Base-by-base conservation (phyloP, 2,329 filamentous ascomycete genomes). In the Aspergillus nomiae region DNA sequence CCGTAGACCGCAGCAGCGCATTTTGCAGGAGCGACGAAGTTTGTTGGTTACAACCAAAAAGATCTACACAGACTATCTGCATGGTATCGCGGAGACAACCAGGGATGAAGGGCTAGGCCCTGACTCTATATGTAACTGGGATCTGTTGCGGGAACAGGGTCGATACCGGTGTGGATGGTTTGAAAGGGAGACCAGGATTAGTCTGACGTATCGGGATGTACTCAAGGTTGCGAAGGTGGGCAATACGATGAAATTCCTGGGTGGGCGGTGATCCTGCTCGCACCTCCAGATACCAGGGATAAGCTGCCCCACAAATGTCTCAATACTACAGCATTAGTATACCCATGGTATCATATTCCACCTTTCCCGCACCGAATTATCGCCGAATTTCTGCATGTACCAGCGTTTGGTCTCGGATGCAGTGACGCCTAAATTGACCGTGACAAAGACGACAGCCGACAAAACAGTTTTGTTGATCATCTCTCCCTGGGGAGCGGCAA, bases 1-100 rank as follows among this genome's bases (percentile, higher is more conserved):
- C 51, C 55, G 50, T 69, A 56, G 57, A 68, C 80, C 67, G 63
- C 76, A 59, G n/a, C 83, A 81, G 77, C 86, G 74, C 64, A 90
- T 97, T 60, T 77, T 97, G 14, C 94, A 97, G 75, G 94, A 97
- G 77, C 90, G 91, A 58, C 84, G 93, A 68, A 96, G 92, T 61
- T 72, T 90, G 62, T 78, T 90, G 36, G 76, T 90, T 63, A 89
- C 85, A 1, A 83, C 78, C 11, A 81, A 78, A 0, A 65, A 75
- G 4, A 80, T 87, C 41, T 89, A 90, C 68, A 81, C 75, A 2
- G 78, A 83, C n/a, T 83, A 84, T 28, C 70, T 89, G 63, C 87
- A 90, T 72, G 87, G 87, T 0, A 89, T 90, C 65, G 78, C 82
- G 30, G 79, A 85, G 26, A 73, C 82, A 4, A 71, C 76, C 11